Evolutionary conservation across 2,329 filamentous ascomycete genomes (phyloP).

Genomic region (Fusarium sp.): DNA sequence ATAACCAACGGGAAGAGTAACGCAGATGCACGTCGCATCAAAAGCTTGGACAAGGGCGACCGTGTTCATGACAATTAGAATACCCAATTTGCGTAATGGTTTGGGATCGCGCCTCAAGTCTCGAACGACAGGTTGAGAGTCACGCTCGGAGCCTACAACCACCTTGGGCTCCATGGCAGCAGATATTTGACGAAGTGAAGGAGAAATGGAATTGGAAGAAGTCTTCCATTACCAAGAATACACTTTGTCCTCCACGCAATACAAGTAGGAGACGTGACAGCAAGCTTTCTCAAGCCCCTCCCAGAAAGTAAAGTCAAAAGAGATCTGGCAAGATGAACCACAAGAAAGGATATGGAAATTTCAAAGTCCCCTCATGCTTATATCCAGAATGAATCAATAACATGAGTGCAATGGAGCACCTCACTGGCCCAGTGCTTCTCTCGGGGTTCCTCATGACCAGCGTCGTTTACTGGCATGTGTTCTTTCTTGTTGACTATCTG

Average conservation of each 20-base stretch:
- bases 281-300: background rate
- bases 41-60: conserved; percentile 42
- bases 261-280: background rate
- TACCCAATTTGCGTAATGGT: conserved; percentile 22
- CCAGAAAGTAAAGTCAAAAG: conserved; percentile 3
- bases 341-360: background rate
- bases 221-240: background rate
- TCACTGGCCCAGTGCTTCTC: conserved; percentile 33
- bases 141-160: background rate
- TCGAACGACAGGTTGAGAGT: background rate
- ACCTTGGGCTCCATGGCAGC: background rate
- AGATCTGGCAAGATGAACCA: background rate
- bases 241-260: background rate
- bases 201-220: background rate
- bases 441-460: conserved; percentile 31
- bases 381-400: background rate
- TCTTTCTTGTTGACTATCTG: conserved; percentile 17
- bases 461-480: conserved; percentile 39
- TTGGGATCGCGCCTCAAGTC: background rate
- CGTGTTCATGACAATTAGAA: conserved; percentile 38
- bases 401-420: conserved; percentile 9
- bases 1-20: conserved; percentile 43
- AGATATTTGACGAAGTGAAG: background rate
- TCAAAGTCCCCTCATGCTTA: too few species aligned
- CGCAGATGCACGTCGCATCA: conserved; percentile 45